These are phyloP conservation scores for Berkeleyomyces basicola DNA, from an alignment of 2,329 filamentous ascomycete genomes.

Conservation along the genomic window DNA sequence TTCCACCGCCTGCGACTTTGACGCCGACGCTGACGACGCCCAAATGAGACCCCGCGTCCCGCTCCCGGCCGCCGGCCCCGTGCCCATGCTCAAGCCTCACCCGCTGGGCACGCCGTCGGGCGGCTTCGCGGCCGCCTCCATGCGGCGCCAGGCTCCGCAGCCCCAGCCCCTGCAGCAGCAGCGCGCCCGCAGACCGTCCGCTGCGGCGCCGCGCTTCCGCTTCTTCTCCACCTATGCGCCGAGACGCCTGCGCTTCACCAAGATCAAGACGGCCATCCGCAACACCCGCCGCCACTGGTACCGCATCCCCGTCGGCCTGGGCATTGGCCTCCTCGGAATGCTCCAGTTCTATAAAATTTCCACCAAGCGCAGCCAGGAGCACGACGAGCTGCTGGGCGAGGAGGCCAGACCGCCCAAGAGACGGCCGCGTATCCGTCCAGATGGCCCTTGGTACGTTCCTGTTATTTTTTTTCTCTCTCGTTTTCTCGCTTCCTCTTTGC, in stretches of 20 bases:
- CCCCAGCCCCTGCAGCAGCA: not conserved
- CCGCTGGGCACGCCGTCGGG: conserved; percentile 8
- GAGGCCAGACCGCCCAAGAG: conserved; percentile 25
- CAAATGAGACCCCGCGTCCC: conserved; percentile 11
- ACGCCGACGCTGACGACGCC: not conserved
- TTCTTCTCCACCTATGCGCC: conserved; percentile 11
- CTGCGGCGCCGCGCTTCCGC: conserved; percentile 4
- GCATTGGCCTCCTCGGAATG: conserved; percentile 67
- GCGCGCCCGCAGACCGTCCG: not conserved
- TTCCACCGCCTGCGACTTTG: conserved; percentile 4
- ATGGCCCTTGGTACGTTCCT: conserved; percentile 58
- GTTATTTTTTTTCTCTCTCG: not conserved
- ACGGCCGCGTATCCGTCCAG: conserved; percentile 52
- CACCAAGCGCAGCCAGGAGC: conserved; percentile 25
- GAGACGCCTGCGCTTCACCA: conserved; percentile 10
- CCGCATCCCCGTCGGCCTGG: conserved; percentile 73
- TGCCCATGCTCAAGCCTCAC: conserved; percentile 12
- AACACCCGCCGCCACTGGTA: conserved; percentile 48
- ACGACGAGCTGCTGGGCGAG: conserved; percentile 12
- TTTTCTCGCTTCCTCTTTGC: not conserved
- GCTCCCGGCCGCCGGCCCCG: conserved; percentile 3
- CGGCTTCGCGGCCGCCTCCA: conserved; percentile 12
- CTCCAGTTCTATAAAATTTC: conserved; percentile 70
- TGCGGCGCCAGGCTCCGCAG: conserved; percentile 5
- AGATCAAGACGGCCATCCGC: conserved; percentile 9